Conservation (phyloP, 2,329 filamentous ascomycete species). For the Xylaria sp. region DNA sequence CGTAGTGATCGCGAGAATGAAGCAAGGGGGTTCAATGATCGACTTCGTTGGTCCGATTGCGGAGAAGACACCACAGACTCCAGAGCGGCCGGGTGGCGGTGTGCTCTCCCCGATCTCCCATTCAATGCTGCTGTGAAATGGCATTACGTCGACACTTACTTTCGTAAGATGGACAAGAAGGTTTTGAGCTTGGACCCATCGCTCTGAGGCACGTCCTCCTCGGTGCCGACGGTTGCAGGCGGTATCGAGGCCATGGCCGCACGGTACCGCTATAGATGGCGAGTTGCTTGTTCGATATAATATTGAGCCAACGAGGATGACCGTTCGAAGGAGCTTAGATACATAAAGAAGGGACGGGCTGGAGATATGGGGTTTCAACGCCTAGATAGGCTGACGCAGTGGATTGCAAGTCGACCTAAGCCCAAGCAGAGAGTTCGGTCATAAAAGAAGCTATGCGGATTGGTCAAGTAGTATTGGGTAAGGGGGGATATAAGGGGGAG, state of each 20-base stretch:
- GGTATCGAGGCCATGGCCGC: conserved; percentile 45
- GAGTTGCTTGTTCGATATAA: conserved; percentile 11
- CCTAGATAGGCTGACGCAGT: background rate
- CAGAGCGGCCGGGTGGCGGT: conserved; percentile 10
- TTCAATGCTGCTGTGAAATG: background rate
- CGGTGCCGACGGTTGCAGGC: conserved; percentile 41
- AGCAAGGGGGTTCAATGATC: background rate
- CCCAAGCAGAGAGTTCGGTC: background rate
- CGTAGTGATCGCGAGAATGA: conserved; percentile 31
- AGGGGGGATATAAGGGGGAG: background rate
- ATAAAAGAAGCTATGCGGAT: background rate
- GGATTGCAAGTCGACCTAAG: background rate
- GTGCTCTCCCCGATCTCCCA: background rate
- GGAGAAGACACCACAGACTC: conserved; percentile 29
- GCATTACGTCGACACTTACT: conserved; percentile 67
- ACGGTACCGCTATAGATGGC: background rate
- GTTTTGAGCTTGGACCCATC: conserved; percentile 90
- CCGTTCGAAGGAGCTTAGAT: background rate
- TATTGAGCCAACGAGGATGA: conserved; percentile 5
- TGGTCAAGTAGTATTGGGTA: background rate
- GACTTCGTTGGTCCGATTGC: conserved; percentile 41
- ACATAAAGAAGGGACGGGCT: background rate
- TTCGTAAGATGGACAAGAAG: conserved; percentile 87
- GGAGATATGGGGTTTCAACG: background rate
- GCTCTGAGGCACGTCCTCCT: conserved; percentile 62